phyloP scores from a whole-genome alignment of 805 yeast genomes.

The Schwanniomyces vanrijiae region DNA sequence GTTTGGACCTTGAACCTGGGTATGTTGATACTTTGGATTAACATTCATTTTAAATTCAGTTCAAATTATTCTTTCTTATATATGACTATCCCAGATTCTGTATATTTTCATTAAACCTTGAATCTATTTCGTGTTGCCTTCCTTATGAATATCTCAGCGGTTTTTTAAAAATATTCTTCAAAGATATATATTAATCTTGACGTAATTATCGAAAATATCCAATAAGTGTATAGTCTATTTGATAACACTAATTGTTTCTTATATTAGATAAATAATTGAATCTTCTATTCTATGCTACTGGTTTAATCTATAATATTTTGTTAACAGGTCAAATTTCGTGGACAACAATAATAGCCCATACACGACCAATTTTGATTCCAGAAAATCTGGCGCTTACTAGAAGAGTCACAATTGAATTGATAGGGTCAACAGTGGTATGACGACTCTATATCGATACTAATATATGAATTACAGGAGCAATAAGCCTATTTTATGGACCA shows the following conservation, averaged over 20 bases:
- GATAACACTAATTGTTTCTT: not conserved
- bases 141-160: not conserved
- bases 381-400: not conserved
- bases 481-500: not conserved
- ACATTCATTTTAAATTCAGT: conserved; percentile 24
- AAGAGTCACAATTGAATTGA: not conserved
- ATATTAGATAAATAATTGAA: not conserved
- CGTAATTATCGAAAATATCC: not conserved
- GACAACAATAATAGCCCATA: not conserved
- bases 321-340: not conserved
- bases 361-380: not conserved
- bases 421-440: too few relatives aligned
- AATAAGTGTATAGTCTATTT: not conserved
- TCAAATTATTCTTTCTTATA: not conserved
- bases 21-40: conserved; percentile 37
- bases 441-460: too few relatives aligned
- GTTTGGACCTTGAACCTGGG: conserved; percentile 28
- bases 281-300: not conserved
- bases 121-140: not conserved
- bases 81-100: not conserved
- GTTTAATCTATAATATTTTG: not conserved
- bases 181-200: not conserved
- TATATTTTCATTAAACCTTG: not conserved
- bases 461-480: too few relatives aligned
- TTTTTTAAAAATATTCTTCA: not conserved